Percentiles rank a stretch among this genome's conserved stretches.
Conservation (phyloP, 1,284 basidiomycete genomes). For the Fomitopsis palustris region DNA sequence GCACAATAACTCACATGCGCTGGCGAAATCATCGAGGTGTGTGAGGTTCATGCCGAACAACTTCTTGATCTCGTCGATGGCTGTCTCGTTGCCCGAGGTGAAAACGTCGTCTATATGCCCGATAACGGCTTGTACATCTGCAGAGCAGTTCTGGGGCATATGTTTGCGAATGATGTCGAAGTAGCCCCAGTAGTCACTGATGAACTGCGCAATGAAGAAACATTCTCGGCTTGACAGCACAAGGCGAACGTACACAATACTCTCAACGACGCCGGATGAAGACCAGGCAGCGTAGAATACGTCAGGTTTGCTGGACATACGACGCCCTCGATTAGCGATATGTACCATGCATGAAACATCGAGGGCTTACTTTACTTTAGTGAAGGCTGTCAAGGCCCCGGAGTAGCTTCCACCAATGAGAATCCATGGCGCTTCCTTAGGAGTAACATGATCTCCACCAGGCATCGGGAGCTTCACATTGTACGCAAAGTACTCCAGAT, state of each 20-base stretch:
- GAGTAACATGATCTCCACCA: constrained; percentile 52
- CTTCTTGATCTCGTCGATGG: constrained; percentile 49
- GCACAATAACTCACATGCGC: constrained; percentile 37
- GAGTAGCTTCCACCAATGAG: constrained; percentile 68
- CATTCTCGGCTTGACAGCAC: background rate
- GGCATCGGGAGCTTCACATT: constrained; percentile 67
- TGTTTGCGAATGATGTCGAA: constrained; percentile 63
- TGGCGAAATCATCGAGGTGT: constrained; percentile 57
- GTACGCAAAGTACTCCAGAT: constrained; percentile 66
- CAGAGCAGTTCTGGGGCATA: constrained; percentile 71
- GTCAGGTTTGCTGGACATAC: constrained; percentile 49
- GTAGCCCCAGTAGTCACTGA: constrained; percentile 63
- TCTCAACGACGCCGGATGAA: constrained; percentile 70
- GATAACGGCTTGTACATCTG: constrained; percentile 62
- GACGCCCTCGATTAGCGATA: too few species aligned
- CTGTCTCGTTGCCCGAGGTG: constrained; percentile 34
- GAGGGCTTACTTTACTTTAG: constrained; percentile 58
- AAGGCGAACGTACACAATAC: constrained; percentile 48
- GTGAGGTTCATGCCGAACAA: constrained; percentile 53
- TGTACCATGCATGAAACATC: too few species aligned
- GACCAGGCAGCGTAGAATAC: constrained; percentile 67
- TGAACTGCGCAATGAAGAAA: too few species aligned
- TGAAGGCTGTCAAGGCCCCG: constrained; percentile 67
- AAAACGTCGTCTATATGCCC: constrained; percentile 56
- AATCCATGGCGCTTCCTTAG: constrained; percentile 63